These are phyloP conservation scores for Boletus insuetus DNA, from an alignment of 768 basidiomycete species.

Conservation along the genomic window DNA sequence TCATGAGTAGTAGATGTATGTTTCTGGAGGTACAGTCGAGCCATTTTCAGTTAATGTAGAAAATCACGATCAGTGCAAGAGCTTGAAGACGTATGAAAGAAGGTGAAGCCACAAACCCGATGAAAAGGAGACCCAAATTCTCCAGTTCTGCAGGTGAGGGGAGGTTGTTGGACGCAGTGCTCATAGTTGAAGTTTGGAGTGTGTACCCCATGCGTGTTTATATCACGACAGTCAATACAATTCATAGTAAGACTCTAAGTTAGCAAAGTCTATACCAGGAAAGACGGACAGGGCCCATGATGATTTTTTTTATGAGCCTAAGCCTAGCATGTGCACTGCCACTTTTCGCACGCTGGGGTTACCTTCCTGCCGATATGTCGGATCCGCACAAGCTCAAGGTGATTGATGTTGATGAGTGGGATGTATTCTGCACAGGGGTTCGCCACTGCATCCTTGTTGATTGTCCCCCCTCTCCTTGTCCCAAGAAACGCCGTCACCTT, in stretches of 20 bases:
- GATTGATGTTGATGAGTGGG: too few species aligned
- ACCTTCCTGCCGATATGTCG: too few species aligned
- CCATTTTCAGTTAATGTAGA: neutral
- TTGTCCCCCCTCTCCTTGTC: too few species aligned
- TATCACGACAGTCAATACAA: constrained; percentile 7
- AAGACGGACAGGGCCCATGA: neutral
- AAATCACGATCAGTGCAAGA: neutral
- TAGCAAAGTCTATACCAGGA: constrained; percentile 1
- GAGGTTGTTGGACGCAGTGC: neutral
- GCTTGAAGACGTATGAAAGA: constrained; percentile 27
- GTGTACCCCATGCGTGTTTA: neutral
- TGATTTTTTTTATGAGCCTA: too few species aligned
- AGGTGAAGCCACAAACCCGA: constrained; percentile 30
- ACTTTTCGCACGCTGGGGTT: too few species aligned
- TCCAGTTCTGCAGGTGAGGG: constrained; percentile 22
- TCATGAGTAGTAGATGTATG: constrained; percentile 31
- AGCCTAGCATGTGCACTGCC: too few species aligned
- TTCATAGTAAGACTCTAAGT: neutral
- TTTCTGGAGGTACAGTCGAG: constrained; percentile 10
- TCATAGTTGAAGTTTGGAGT: constrained; percentile 20
- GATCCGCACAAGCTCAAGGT: too few species aligned
- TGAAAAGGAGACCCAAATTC: constrained; percentile 26
- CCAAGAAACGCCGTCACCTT: too few species aligned
- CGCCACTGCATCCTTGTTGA: too few species aligned
- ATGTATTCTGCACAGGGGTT: too few species aligned